A percentile compares a stretch with the other conserved stretches of the same genome.
Conservation (phyloP, 495 filamentous ascomycete genomes). For the Glarea lozoyensis region DNA sequence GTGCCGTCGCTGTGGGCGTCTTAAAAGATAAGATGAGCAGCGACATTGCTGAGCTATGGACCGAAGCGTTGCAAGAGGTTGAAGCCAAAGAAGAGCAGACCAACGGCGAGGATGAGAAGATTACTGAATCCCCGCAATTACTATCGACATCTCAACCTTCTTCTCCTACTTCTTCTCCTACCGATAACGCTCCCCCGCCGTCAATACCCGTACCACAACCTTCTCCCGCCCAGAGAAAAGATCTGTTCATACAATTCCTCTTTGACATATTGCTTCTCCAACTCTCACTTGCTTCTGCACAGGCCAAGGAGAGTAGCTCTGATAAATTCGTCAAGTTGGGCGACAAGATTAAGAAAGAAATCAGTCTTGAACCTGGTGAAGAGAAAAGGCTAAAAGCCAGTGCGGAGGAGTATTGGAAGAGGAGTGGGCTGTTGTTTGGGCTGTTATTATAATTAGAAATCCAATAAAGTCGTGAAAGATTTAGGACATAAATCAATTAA, state of each 20-base stretch:
- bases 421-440: conserved; percentile 67
- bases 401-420: conserved; percentile 70
- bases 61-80: conserved; percentile 25
- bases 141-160: too few relatives aligned
- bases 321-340: conserved; percentile 36
- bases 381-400: conserved; percentile 43
- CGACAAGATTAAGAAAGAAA: conserved; percentile 34
- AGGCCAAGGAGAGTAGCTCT: conserved; percentile 12
- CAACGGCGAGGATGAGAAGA: conserved; percentile 32
- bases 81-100: conserved; percentile 10
- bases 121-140: conserved; percentile 6
- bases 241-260: conserved; percentile 55
- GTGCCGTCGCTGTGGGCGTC: conserved; percentile 49
- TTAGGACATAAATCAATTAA: too few relatives aligned
- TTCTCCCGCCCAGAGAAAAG: background rate
- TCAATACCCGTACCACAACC: too few relatives aligned
- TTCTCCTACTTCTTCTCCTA: conserved; percentile 11
- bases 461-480: too few relatives aligned
- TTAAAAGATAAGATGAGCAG: conserved; percentile 49
- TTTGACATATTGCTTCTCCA: conserved; percentile 70
- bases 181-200: too few relatives aligned
- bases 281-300: conserved; percentile 23
- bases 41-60: conserved; percentile 34
- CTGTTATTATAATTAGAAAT: conserved; percentile 17
- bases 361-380: conserved; percentile 31